A percentile compares a stretch with the other conserved stretches of the same genome.
Evolutionary conservation across 2,329 filamentous ascomycete species (phyloP).

Genomic region (Fonsecaea pugnacius): DNA sequence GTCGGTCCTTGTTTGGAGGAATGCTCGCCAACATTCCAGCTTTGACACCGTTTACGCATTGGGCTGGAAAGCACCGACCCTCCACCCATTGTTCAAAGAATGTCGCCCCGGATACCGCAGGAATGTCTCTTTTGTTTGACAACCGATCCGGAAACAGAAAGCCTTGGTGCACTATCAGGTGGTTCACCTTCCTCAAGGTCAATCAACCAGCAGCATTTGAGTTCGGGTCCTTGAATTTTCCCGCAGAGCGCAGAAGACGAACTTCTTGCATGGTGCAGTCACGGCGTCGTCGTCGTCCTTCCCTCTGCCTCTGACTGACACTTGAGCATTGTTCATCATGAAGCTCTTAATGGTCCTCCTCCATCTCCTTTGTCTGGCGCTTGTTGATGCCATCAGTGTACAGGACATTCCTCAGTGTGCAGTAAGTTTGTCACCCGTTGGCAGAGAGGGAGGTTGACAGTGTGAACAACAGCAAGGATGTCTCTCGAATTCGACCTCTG

Average conservation of each 20-base stretch:
- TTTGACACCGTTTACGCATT: conserved; percentile 1
- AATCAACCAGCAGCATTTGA: not conserved
- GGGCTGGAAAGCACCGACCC: not conserved
- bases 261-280: conserved; percentile 23
- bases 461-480: conserved; percentile 33
- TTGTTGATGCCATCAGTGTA: conserved; percentile 29
- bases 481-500: conserved; percentile 35
- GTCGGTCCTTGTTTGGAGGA: not conserved
- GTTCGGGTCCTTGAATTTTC: not conserved
- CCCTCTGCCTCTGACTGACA: not conserved
- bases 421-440: conserved; percentile 24
- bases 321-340: conserved; percentile 21
- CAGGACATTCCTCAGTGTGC: conserved; percentile 34
- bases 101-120: conserved; percentile 25
- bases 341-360: conserved; percentile 16
- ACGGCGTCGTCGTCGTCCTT: conserved; percentile 4
- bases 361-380: conserved; percentile 13
- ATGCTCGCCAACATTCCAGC: conserved; percentile 18
- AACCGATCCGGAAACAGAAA: conserved; percentile 21
- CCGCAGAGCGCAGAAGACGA: conserved; percentile 3
- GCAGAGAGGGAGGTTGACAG: conserved; percentile 14
- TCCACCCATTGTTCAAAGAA: conserved; percentile 28
- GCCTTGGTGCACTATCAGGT: conserved; percentile 7
- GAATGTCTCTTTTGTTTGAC: conserved; percentile 34
- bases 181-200: conserved; percentile 1